Conservation (phyloP, 495 filamentous ascomycete genomes). For the Melanomma pulvis-pyrius region DNA sequence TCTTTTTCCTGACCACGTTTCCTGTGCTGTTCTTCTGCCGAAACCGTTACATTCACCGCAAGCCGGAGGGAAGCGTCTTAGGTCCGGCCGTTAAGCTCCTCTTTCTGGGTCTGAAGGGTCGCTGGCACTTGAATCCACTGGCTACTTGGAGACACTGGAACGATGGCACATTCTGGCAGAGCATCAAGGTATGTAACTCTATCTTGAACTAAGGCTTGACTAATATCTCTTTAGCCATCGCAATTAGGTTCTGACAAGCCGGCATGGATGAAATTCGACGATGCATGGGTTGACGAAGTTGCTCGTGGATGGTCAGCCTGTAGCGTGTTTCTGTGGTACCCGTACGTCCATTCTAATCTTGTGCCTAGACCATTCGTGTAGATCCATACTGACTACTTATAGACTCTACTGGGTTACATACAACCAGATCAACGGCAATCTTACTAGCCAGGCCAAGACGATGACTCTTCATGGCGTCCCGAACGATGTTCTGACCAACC, state of each 20-base stretch:
- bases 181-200: constrained; percentile 18
- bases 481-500: constrained; percentile 77
- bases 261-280: constrained; percentile 35
- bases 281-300: constrained; percentile 45
- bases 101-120: constrained; percentile 2
- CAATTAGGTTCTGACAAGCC: constrained; percentile 14
- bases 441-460: constrained; percentile 70
- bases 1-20: constrained; percentile 24
- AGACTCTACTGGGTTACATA: constrained; percentile 70
- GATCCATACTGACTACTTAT: neutral
- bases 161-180: constrained; percentile 35
- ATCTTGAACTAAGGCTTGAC: neutral
- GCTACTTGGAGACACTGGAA: constrained; percentile 26
- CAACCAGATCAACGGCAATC: constrained; percentile 65
- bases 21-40: constrained; percentile 34
- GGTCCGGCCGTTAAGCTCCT: constrained; percentile 31
- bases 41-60: constrained; percentile 19
- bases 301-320: constrained; percentile 37
- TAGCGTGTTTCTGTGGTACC: constrained; percentile 28
- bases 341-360: neutral
- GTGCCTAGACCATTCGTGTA: neutral
- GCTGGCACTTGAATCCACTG: constrained; percentile 25
- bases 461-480: constrained; percentile 73
- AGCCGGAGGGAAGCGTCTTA: constrained; percentile 31
- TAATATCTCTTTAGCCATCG: constrained; percentile 11